Base-by-base conservation (phyloP, 2,329 filamentous ascomycete species). In the Aspergillus ruber region DNA sequence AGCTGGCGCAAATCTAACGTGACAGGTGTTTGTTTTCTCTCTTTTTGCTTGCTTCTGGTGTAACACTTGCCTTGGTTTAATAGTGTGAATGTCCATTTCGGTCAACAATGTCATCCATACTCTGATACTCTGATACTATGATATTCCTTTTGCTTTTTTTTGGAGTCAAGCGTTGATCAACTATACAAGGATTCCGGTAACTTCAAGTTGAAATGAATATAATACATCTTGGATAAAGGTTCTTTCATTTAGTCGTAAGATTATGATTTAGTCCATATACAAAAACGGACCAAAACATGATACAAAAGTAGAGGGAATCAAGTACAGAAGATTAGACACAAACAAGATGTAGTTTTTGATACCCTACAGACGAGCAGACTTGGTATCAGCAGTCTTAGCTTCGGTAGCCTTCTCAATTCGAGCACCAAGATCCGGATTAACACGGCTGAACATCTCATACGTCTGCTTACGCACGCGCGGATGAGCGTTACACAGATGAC, bases 381-480 rank as follows among this genome's bases (percentile, higher is more conserved):
- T 47, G 23, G 51, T 48, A 27, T 56, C 50, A n/a, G 25, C 52
- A 12, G 54, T 55, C 29, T 61, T 59, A 6, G 54, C 57, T 65
- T 83, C 80, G 1, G 80, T 82, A 45, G 71, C 71, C 51, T 72
- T 67, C 59, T 73, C 68, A 57, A 84, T 78, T 10, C 74, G 70
- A 32, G 61, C 62, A 21, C 80, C 80, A 3, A 84, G 71, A 13
- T 73, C 72, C 8, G 65, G 51, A 54, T 82, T 75, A n/a, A 84
- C 78, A 40, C 70, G 73, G 36, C 63, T 60, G 63, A 83, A 85
- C 79, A 83, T 82, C 44, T 71, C 77, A 57, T 83, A 84, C 13
- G 80, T 81, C 38, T 76, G 72, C 56, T 76, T 71, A 33, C 82
- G 74, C 33, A 81, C 78, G 53, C 76, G 75, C 49, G 72, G 68